Evolutionary conservation across 352 stramenopile species (phyloP).

Genomic region (Globisporangium middletonii): DNA sequence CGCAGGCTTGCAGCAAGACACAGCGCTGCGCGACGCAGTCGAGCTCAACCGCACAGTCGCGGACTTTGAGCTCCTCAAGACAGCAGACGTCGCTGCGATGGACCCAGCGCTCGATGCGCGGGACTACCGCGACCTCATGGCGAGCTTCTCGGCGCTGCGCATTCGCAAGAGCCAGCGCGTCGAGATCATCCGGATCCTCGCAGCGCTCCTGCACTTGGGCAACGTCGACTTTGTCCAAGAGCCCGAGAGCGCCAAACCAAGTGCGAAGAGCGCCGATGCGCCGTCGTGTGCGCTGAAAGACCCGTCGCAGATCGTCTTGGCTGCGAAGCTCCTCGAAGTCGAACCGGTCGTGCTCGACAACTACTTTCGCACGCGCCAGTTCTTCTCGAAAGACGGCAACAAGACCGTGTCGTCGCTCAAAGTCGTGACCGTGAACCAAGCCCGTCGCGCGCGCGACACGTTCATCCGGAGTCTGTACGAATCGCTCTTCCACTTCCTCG

Average conservation of each 20-base stretch:
- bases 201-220: conserved; percentile 65
- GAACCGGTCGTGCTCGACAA: conserved; percentile 79
- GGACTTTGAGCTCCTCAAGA: conserved; percentile 62
- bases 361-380: conserved; percentile 80
- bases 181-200: conserved; percentile 74
- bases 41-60: conserved; percentile 52
- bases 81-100: conserved; percentile 27
- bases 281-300: conserved; percentile 66
- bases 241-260: conserved; percentile 19
- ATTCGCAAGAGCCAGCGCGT: conserved; percentile 78
- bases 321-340: conserved; percentile 66
- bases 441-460: conserved; percentile 58
- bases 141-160: conserved; percentile 68
- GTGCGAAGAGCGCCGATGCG: conserved; percentile 21
- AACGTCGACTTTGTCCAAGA: conserved; percentile 77
- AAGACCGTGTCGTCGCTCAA: conserved; percentile 79
- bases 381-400: conserved; percentile 68
- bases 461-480: conserved; percentile 81
- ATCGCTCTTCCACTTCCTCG: conserved; percentile 67
- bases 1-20: conserved; percentile 65
- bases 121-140: conserved; percentile 76
- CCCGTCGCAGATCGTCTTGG: conserved; percentile 52
- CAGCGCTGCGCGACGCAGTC: conserved; percentile 51
- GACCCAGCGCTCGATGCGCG: conserved; percentile 53
- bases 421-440: conserved; percentile 74